Evolutionary conservation across 1,284 basidiomycete species (phyloP).

Genomic region (Mycena sp.): DNA sequence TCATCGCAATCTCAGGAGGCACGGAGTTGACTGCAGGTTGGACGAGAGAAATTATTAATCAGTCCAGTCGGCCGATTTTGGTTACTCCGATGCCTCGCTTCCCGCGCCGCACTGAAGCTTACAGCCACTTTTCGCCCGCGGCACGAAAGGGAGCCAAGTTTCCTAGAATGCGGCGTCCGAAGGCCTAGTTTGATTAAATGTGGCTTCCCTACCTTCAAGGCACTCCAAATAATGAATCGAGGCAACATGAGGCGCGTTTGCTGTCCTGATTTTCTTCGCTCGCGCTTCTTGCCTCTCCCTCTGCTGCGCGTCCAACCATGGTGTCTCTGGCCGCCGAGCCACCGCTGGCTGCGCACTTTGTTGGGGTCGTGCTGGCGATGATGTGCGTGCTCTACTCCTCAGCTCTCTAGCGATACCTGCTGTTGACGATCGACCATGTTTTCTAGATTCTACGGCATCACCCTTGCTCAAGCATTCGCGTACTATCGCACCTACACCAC

Average conservation of each 20-base stretch:
- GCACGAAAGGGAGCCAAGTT: not conserved
- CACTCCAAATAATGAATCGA: not conserved
- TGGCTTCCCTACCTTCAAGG: no score
- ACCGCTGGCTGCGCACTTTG: slow-evolving; percentile 13
- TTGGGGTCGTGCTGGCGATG: slow-evolving; percentile 20
- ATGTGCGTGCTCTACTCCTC: slow-evolving; percentile 12
- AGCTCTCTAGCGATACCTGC: not conserved
- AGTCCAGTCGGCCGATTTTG: not conserved
- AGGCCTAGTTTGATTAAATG: no score
- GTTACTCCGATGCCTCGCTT: not conserved
- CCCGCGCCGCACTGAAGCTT: not conserved
- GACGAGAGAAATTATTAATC: not conserved
- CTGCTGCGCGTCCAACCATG: slow-evolving; percentile 4
- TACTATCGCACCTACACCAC: slow-evolving; percentile 24
- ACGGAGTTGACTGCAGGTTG: not conserved
- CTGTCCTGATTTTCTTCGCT: slow-evolving; percentile 18
- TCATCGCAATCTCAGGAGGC: not conserved
- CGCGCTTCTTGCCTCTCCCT: slow-evolving; percentile 10
- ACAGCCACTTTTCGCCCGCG: slow-evolving; percentile 6
- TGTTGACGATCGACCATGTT: not conserved
- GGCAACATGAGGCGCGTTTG: slow-evolving; percentile 14
- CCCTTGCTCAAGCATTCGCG: slow-evolving; percentile 20
- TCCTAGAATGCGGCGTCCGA: no score
- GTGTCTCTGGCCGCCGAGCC: slow-evolving; percentile 3
- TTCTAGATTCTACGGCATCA: slow-evolving; percentile 27